Evolutionary conservation across 2,329 filamentous ascomycete species (phyloP), one percentile per base, ranked within the genome.

Genomic region (Herpotrichia juniperi): DNA sequence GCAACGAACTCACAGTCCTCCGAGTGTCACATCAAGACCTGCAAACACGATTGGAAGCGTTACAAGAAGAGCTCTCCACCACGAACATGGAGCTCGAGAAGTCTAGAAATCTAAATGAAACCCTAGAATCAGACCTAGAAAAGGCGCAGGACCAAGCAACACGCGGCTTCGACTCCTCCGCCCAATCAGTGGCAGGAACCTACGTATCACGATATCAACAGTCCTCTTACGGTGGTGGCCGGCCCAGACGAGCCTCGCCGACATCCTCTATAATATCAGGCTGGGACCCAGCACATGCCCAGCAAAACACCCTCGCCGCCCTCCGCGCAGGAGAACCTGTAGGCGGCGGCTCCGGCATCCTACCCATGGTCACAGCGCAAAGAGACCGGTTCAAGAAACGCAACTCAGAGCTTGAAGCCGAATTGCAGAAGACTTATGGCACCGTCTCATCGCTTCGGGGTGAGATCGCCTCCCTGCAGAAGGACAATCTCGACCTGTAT

Each of bases 221-320:
- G 61, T 87, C 89, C 11, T 77, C 78, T 2, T 80, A 78, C 52
- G 64, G 58, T 3, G 69, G 70, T 14, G 81, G 67, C 6, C 77
- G 84, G 16, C 83, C 89, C 43, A 85, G 86, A 64, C 85, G 89
- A 25, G 84, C 89, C 14, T 97, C 94, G 2, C 96, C 94, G 0
- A 97, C 94, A 1, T 97, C 93, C 3, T 97, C 93, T 17, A 97
- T 99, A 65, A 97, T 99, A 64, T 97, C 93, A 54, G 94, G 94
- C n/a, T 92, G 97, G 68, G 90, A 96, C 52, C 57, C 57, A 22
- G 32, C 57, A 21, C 65, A 68, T 45, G 52, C 61, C 7, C 62
- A 64, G 3, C 64, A 65, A 43, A 65, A 51, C 54, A 80, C 79
- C 12, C 77, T 87, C 59, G 84, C 87, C 32, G 77, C 83, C 6